Base-by-base conservation (phyloP, 768 basidiomycete genomes). In the Suillus sp. region DNA sequence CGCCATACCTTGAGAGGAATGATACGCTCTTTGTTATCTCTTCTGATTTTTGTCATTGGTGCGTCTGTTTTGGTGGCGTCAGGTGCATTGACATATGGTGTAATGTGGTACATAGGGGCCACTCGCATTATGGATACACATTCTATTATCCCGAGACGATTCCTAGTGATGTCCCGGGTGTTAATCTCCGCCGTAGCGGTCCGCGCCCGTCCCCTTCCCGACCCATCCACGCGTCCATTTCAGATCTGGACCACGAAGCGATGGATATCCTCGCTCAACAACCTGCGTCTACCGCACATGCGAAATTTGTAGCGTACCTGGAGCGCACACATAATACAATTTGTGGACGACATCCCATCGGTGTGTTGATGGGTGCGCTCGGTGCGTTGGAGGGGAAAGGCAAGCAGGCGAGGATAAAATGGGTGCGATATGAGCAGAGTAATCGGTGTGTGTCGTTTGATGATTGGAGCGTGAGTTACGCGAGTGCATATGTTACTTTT, bases 1-100 rank as follows among this genome's bases (percentile, higher is more conserved):
- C 92, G 0, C 90, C 91, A 0, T 96, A 92, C 75, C 83, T 98
- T 59, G 81, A 84, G 3, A 79, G 87, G 64, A 85, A 88, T 2
- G 87, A 90, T 64, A 98, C 95, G 0, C 81, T 99, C 65, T 95
- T 89, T 69, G 88, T 99, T 50, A 84, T 97, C 59, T 98, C 96
- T 5, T 93, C 92, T 63, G 97, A 99, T 75, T 99, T 99, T 74
- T 99, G 97, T 72, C 97, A 99, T 74, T 99, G 97, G 96, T 95
- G 61, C 65, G 85, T 66, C 8, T 50, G 42, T 59, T 25, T 38
- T 27, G 25, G 18, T 20, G 50, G 58, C 54, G 34, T 35, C 38
- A 20, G 32, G 9, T 42, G 18, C 42, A 42, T 20, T 42, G 9
- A 42, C 22, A 47, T 47, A 25, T 20, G 22, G 2, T 62, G 2